Evolutionary conservation across 441 rosid genomes (phyloP).

Genomic region (Populus hybrid): DNA sequence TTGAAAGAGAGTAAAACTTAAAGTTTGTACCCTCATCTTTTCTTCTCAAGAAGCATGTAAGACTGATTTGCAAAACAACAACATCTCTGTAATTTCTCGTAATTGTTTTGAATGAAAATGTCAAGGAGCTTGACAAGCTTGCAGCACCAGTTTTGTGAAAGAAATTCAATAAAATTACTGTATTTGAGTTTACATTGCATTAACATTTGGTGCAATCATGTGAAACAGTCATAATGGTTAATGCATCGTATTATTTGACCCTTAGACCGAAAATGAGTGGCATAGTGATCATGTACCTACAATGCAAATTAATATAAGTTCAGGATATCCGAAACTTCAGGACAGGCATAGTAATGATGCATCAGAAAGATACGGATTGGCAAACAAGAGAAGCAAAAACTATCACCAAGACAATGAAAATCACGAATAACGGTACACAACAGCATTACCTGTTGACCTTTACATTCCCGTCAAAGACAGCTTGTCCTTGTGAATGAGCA

Average conservation of each 20-base stretch:
- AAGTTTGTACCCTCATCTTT: neutral
- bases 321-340: neutral
- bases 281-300: neutral
- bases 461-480: slow-evolving; percentile 87
- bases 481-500: slow-evolving; percentile 82
- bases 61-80: neutral
- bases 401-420: neutral
- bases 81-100: neutral
- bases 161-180: neutral
- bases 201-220: neutral
- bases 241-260: neutral
- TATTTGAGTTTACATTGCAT: neutral
- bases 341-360: neutral
- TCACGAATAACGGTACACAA: neutral
- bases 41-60: neutral
- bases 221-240: neutral
- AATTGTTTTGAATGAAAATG: neutral
- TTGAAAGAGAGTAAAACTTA: neutral
- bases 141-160: neutral
- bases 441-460: slow-evolving; percentile 69
- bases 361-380: neutral
- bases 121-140: neutral
- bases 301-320: neutral
- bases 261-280: neutral
- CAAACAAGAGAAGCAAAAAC: neutral